Conservation (phyloP, 2,329 filamentous ascomycete genomes). For the Pseudogymnoascus sp. region DNA sequence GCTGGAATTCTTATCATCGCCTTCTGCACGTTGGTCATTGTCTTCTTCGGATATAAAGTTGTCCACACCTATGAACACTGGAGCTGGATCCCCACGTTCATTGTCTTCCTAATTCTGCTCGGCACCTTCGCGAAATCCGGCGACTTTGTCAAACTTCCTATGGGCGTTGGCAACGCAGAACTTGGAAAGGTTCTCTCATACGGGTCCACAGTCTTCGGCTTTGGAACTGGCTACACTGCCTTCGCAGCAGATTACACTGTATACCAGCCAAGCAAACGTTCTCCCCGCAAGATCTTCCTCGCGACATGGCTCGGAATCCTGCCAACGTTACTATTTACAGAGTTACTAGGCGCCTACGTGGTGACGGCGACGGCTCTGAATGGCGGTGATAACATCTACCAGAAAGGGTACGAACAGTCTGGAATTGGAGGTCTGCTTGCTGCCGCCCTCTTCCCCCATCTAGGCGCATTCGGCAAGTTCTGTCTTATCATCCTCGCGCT, state of each 20-base stretch:
- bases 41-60: constrained; percentile 67
- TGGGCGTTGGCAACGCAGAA: constrained; percentile 49
- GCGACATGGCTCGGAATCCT: constrained; percentile 63
- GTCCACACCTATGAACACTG: constrained; percentile 72
- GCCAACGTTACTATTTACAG: constrained; percentile 63
- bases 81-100: constrained; percentile 64
- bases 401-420: constrained; percentile 44
- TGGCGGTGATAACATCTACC: constrained; percentile 45
- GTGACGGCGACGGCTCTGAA: constrained; percentile 54
- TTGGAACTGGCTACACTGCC: constrained; percentile 64
- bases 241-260: constrained; percentile 74
- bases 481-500: constrained; percentile 59
- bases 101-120: constrained; percentile 65
- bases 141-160: constrained; percentile 53
- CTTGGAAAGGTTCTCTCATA: constrained; percentile 57
- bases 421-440: constrained; percentile 60
- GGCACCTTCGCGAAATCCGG: constrained; percentile 61
- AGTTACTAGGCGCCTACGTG: constrained; percentile 64
- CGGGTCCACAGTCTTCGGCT: constrained; percentile 57
- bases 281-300: constrained; percentile 54
- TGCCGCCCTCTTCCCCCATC: constrained; percentile 52
- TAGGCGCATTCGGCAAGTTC: constrained; percentile 64
- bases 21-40: constrained; percentile 57
- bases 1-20: constrained; percentile 70
- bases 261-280: constrained; percentile 59